A percentile compares a stretch with the other conserved stretches of the same genome.
phyloP scores from a whole-genome alignment of 257 asterid species.

The Petunia axillaris region DNA sequence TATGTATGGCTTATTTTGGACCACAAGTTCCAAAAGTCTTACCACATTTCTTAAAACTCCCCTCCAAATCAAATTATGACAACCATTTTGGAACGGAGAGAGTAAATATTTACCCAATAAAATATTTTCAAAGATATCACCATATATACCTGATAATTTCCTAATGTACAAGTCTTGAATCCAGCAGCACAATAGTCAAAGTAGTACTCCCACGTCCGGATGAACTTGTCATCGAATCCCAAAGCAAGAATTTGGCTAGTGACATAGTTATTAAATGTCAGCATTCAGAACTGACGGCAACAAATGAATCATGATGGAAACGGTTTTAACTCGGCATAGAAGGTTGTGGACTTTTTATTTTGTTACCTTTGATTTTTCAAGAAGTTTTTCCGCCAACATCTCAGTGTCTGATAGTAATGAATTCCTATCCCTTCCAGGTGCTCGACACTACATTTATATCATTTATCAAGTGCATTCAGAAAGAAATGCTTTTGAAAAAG shows the following conservation, averaged over 20 bases:
- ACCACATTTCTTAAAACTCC: too few relatives aligned
- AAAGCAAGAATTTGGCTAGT: constrained; percentile 62
- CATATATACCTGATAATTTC: constrained; percentile 23
- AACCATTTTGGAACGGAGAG: too few relatives aligned
- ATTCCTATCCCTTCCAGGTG: constrained; percentile 22
- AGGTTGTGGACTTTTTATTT: neutral
- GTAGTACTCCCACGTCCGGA: constrained; percentile 93
- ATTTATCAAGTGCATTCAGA: constrained; percentile 1
- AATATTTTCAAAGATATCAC: neutral
- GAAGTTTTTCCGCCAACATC: constrained; percentile 75
- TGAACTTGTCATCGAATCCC: constrained; percentile 86
- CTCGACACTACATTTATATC: neutral
- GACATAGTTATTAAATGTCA: neutral
- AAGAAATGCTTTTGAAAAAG: neutral
- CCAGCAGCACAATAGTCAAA: constrained; percentile 81
- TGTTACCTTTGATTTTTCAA: neutral
- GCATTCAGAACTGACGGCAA: neutral
- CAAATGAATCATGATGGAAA: constrained; percentile 31
- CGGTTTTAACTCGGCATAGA: neutral
- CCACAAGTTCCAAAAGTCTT: too few relatives aligned
- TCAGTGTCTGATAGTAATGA: constrained; percentile 69
- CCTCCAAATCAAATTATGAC: too few relatives aligned
- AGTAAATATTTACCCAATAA: neutral
- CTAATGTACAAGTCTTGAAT: constrained; percentile 52
- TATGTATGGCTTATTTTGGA: too few relatives aligned